Base-by-base conservation (phyloP, 2,329 filamentous ascomycete genomes). In the Xylariaceae sp. region DNA sequence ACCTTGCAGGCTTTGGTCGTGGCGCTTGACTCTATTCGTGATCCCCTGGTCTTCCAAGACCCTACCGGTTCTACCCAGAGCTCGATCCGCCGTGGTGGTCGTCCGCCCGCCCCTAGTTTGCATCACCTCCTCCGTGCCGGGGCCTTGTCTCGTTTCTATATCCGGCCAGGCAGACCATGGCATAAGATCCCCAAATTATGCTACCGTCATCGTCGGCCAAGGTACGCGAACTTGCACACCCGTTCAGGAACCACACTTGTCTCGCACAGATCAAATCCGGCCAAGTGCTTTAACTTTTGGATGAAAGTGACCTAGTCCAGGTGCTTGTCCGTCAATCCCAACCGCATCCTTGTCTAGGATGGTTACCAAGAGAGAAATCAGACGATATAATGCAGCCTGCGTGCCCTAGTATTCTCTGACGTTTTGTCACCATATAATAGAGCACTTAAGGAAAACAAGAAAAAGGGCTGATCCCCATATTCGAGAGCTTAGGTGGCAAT, bases 171-270 rank as follows among this genome's bases (percentile, higher is more conserved):
- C 53, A 72, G 69, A 71, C 75, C 75, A 79, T 79, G 77, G 79
- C 80, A 82, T 83, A 82, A 83, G 78, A 82, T 81, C 77, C 74
- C 75, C 80, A 80, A 82, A 81, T 83, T 83, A 82, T 82, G 76
- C 79, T 78, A 76, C 77, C 75, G 76, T 78, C 77, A 76, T 75
- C 72, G 74, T 75, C 75, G 73, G 75, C 69, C 76, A 76, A 77
- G 74, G 74, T 75, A 71, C 74, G 71, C 70, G 66, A 71, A 71
- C 72, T 74, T 74, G 74, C 74, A 72, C 73, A 73, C 66, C 65
- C 69, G 69, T 71, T 76, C 74, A 75, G 76, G 76, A 77, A 79
- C 78, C 71, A 74, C 74, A 76, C 72, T 70, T 62, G 76, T 80
- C 77, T 79, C 74, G 75, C 72, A 75, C 74, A 78, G 75, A 75